These are phyloP conservation scores for Nakazawaea populi DNA, from an alignment of 805 yeast species.

Conservation along the genomic window DNA sequence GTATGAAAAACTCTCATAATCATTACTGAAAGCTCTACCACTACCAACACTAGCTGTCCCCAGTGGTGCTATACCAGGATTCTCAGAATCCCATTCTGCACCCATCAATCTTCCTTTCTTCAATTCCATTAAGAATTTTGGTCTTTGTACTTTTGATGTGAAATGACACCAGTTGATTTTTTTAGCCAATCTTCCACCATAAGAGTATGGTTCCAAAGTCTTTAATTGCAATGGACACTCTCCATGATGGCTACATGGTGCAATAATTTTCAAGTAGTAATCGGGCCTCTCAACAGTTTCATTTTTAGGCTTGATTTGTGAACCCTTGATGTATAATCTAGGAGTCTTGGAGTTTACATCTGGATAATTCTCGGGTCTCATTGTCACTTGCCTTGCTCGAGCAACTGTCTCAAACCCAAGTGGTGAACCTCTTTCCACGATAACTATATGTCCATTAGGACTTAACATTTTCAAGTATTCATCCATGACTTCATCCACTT, in stretches of 20 bases:
- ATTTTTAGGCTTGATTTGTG: slow-evolving; percentile 33
- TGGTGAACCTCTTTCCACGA: slow-evolving; percentile 87
- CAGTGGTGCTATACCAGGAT: slow-evolving; percentile 49
- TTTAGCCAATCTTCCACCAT: slow-evolving; percentile 35
- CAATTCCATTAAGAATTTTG: slow-evolving; percentile 73
- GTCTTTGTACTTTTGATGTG: slow-evolving; percentile 67
- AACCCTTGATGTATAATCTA: slow-evolving; percentile 57
- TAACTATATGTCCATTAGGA: slow-evolving; percentile 75
- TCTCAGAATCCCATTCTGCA: slow-evolving; percentile 59
- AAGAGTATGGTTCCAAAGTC: slow-evolving; percentile 59
- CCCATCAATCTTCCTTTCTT: slow-evolving; percentile 77
- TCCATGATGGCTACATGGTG: slow-evolving; percentile 89
- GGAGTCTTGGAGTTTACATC: slow-evolving; percentile 51
- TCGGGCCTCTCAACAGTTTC: slow-evolving; percentile 27
- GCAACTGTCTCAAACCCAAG: slow-evolving; percentile 85
- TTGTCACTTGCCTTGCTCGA: slow-evolving; percentile 81
- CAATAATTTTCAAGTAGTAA: slow-evolving; percentile 61
- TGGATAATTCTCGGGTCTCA: slow-evolving; percentile 72
- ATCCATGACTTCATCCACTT: slow-evolving; percentile 65
- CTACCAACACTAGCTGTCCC: slow-evolving; percentile 49
- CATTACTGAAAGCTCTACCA: slow-evolving; percentile 73
- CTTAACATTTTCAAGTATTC: slow-evolving; percentile 52
- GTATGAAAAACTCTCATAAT: slow-evolving; percentile 65
- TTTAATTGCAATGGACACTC: slow-evolving; percentile 81
- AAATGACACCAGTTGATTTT: slow-evolving; percentile 72